Evolutionary conservation across 768 basidiomycete genomes (phyloP).

Genomic region (Mycena polygramma): DNA sequence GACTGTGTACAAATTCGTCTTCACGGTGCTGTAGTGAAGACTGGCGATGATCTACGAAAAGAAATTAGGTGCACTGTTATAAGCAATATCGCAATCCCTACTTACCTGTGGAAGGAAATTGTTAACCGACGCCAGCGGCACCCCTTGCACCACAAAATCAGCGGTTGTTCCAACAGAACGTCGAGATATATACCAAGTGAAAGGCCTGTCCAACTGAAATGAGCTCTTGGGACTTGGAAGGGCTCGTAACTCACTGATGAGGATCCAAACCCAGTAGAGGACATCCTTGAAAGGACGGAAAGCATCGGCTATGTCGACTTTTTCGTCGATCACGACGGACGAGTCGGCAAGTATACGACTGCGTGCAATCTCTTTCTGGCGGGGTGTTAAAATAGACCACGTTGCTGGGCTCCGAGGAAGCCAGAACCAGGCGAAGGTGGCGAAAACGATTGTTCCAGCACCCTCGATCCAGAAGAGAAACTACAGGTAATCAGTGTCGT

Average conservation of each 20-base stretch:
- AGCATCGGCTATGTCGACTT: conserved; percentile 57
- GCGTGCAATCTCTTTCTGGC: conserved; percentile 57
- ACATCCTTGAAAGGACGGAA: conserved; percentile 59
- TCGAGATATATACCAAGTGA: conserved; percentile 27
- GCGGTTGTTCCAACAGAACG: neutral
- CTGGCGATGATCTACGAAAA: conserved; percentile 29
- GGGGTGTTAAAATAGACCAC: conserved; percentile 53
- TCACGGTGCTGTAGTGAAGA: conserved; percentile 47
- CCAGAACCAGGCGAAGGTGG: conserved; percentile 61
- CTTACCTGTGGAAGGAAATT: conserved; percentile 63
- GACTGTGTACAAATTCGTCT: conserved; percentile 66
- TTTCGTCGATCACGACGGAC: conserved; percentile 57
- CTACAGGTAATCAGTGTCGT: conserved; percentile 35
- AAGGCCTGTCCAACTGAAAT: conserved; percentile 21
- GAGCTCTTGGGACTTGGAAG: neutral
- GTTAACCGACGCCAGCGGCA: conserved; percentile 65
- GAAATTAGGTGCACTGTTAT: conserved; percentile 55
- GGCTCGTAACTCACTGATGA: conserved; percentile 47
- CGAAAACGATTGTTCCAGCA: conserved; percentile 56
- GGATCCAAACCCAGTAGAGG: conserved; percentile 63
- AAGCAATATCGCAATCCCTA: conserved; percentile 41
- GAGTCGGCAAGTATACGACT: conserved; percentile 61
- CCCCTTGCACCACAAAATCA: conserved; percentile 43
- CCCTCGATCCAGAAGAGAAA: conserved; percentile 69
- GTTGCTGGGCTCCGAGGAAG: conserved; percentile 58